Base-by-base conservation (phyloP, 805 yeast genomes). In the Groenewaldozyma tartarivorans region DNA sequence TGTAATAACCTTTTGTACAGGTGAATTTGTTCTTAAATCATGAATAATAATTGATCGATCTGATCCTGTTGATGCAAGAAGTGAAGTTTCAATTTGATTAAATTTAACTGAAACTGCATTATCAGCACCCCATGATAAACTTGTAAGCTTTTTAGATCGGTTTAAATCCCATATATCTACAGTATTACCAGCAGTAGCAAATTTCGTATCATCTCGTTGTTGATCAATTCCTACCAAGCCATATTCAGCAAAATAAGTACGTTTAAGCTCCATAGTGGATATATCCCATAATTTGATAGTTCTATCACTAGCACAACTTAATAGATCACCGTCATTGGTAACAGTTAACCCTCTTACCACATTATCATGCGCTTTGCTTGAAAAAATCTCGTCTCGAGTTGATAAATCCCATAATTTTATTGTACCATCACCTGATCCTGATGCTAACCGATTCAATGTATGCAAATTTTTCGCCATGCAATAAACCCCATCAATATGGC, bases 51-150 rank as follows among this genome's bases (percentile, higher is more conserved):
- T 71, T 1, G 96, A 81, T 55, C 94, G 82, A 61, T 92, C 98
- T 39, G 88, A 76, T 7, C 94, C 92, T 2, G 95, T 77, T 45
- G 92, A 77, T 17, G 97, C 97, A 34, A 94, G 60, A 3, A 92
- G 70, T 33, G 85, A 81, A 3, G 95, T 83, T 58, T 92, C 96
- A 1, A 94, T 84, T 59, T 78, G 79, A 61, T 92, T 92, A 63
- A 90, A 92, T 55, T 77, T 76, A 27, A 90, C 96, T 4, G 79
- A 70, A 41, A 71, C 77, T 40, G 90, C 71, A 56, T 87, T 87
- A 59, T 92, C 98, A 6, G 95, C 94, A 38, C 97, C 98, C 99
- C 99, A 92, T 1, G 94, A 75, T 38, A 92, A 64, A 50, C 85
- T 73, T 4, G 85, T 69, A 3, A 81, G 60, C 20, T 95, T 87